Evolutionary conservation across 169 alveolate genomes (phyloP).

Genomic region (Eimeria sp.): DNA sequence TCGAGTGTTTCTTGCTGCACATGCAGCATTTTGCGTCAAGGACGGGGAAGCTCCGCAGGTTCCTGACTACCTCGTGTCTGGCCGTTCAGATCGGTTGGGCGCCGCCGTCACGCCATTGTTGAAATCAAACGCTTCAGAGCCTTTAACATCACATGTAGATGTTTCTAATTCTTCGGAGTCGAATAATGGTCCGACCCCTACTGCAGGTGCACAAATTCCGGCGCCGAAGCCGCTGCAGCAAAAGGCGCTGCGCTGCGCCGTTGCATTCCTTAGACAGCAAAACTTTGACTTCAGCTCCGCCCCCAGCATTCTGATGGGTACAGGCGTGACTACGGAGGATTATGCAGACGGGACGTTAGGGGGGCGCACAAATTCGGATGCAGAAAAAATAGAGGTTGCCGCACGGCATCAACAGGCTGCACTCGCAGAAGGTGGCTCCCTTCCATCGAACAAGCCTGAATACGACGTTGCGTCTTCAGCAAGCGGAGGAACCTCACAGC

Average conservation of each 20-base stretch:
- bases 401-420: not conserved
- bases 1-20: conserved; percentile 57
- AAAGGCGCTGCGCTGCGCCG: conserved; percentile 21
- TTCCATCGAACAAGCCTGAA: not conserved
- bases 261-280: conserved; percentile 24
- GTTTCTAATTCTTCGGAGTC: not conserved
- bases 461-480: conserved; percentile 22
- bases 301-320: not conserved
- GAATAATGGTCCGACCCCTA: not conserved
- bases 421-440: not conserved
- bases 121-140: not conserved
- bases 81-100: not conserved
- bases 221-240: not conserved
- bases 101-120: not conserved
- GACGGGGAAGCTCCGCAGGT: conserved; percentile 80
- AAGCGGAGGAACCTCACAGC: not conserved
- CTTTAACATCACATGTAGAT: not conserved
- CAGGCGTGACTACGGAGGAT: not conserved
- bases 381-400: not conserved
- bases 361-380: not conserved
- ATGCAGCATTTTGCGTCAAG: conserved; percentile 77
- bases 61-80: conserved; percentile 54
- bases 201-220: not conserved
- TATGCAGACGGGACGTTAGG: not conserved
- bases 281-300: not conserved